These are phyloP conservation scores for Yarrowia sp. DNA, from an alignment of 805 yeast species.

Conservation along the genomic window DNA sequence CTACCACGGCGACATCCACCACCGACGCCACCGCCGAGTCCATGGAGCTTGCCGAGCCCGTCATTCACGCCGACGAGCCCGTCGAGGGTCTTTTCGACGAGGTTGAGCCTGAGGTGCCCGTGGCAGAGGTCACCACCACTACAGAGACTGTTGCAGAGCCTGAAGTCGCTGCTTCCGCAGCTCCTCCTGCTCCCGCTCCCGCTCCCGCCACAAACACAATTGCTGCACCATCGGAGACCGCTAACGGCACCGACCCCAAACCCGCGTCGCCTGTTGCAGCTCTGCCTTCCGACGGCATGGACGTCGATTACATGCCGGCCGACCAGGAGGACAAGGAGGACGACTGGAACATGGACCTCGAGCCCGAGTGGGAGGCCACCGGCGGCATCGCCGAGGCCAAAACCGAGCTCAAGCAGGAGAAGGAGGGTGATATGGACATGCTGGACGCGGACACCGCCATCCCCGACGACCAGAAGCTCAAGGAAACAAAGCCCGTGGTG, in stretches of 20 bases:
- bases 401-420: constrained; percentile 4
- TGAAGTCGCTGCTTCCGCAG: not conserved
- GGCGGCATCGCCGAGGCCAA: constrained; percentile 7
- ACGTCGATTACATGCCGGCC: constrained; percentile 1
- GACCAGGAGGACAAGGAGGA: constrained; percentile 24
- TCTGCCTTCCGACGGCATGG: not conserved
- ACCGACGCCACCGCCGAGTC: constrained; percentile 2
- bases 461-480: constrained; percentile 20
- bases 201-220: not conserved
- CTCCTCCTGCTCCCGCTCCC: not conserved
- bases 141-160: not conserved
- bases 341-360: constrained; percentile 25
- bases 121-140: too few species aligned
- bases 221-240: not conserved
- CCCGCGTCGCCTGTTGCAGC: not conserved
- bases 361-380: constrained; percentile 15
- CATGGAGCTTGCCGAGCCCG: not conserved
- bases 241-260: not conserved
- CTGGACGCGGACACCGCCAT: constrained; percentile 33
- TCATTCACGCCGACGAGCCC: not conserved
- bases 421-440: constrained; percentile 31
- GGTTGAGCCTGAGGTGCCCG: not conserved
- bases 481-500: constrained; percentile 14
- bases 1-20: not conserved
- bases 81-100: too few species aligned